These are phyloP conservation scores for Diversispora eburnea DNA, from an alignment of 192 early-diverging fungal species.

Conservation along the genomic window DNA sequence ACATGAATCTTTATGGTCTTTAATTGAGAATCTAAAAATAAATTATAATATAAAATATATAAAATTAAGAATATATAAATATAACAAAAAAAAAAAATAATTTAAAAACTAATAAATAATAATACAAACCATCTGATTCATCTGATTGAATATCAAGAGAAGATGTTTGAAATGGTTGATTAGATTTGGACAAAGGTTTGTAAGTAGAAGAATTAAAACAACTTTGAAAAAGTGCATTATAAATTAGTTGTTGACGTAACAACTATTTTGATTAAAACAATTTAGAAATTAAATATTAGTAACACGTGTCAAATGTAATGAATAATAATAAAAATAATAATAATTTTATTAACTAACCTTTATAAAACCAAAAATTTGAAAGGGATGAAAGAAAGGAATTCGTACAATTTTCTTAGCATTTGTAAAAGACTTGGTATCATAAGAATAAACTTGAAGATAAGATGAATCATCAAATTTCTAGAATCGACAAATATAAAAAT, in stretches of 20 bases:
- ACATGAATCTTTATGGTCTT: constrained; percentile 4
- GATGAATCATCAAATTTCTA: constrained; percentile 21
- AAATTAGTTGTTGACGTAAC: constrained; percentile 26
- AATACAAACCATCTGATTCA: neutral
- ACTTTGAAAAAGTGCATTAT: constrained; percentile 26
- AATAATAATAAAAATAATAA: neutral
- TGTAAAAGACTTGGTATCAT: neutral
- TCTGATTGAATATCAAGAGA: neutral
- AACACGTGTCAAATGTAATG: neutral
- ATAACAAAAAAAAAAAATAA: neutral
- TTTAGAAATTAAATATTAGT: neutral
- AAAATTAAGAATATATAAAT: neutral
- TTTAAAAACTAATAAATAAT: neutral
- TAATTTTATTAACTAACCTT: constrained; percentile 2
- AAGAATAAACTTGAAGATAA: neutral
- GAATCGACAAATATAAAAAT: neutral
- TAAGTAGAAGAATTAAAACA: constrained; percentile 24
- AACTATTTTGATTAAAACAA: constrained; percentile 6
- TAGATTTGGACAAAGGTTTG: neutral
- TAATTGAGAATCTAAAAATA: neutral
- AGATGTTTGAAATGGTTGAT: neutral
- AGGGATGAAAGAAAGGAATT: constrained; percentile 12
- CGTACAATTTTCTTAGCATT: constrained; percentile 25
- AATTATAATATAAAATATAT: neutral
- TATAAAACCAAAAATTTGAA: constrained; percentile 1